Evolutionary conservation across 2,329 filamentous ascomycete species (phyloP).

Genomic region (Teratosphaeria epicoccoides): DNA sequence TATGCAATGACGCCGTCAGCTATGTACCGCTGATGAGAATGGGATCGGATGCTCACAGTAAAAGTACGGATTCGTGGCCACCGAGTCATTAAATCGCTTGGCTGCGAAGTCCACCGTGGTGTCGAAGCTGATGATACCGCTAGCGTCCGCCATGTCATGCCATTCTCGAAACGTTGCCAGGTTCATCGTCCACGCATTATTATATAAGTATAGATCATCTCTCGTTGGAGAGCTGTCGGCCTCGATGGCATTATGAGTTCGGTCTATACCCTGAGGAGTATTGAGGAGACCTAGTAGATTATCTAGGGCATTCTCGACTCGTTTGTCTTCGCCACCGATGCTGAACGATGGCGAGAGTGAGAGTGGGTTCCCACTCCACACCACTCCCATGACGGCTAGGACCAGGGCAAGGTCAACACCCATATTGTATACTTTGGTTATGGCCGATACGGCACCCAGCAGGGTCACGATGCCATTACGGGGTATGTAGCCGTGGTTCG

Average conservation of each 20-base stretch:
- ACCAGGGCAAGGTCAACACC: conserved; percentile 17
- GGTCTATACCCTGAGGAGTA: conserved; percentile 27
- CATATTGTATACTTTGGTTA: conserved; percentile 16
- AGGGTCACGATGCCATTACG: conserved; percentile 12
- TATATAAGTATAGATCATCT: conserved; percentile 38
- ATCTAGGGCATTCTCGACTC: conserved; percentile 31
- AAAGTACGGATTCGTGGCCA: conserved; percentile 16
- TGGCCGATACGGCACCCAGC: conserved; percentile 17
- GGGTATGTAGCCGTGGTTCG: conserved; percentile 6
- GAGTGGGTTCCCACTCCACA: conserved; percentile 21
- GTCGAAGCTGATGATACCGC: conserved; percentile 15
- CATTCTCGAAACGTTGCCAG: conserved; percentile 40
- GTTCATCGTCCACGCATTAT: conserved; percentile 41
- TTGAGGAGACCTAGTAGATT: conserved; percentile 9
- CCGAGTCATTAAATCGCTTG: conserved; percentile 12
- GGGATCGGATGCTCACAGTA: conserved; percentile 4
- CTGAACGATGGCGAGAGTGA: conserved; percentile 28
- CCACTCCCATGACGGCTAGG: conserved; percentile 18
- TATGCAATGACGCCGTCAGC: background rate
- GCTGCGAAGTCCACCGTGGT: conserved; percentile 17
- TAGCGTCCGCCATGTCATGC: conserved; percentile 20
- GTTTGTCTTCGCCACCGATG: conserved; percentile 10
- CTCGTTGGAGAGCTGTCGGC: conserved; percentile 42
- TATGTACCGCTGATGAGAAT: background rate
- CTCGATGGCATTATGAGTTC: conserved; percentile 46